phyloP scores from a whole-genome alignment of 225 moss, liverwort and hornwort species.

The Climacium dendroides region DNA sequence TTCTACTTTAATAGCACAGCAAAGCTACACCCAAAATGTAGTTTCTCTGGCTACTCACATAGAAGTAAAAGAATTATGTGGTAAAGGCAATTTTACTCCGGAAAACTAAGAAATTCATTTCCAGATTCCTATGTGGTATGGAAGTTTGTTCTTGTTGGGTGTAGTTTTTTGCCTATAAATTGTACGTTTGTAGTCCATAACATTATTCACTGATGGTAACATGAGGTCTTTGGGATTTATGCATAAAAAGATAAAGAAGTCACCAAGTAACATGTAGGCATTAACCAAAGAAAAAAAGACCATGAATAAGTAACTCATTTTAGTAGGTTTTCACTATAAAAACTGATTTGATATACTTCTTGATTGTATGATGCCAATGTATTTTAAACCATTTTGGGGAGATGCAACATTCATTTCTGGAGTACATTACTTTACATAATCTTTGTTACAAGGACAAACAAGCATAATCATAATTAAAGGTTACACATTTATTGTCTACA shows the following conservation, averaged over 20 bases:
- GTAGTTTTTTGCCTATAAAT: too few relatives aligned
- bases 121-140: rapidly evolving
- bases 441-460: rapidly evolving
- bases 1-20: background rate
- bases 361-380: background rate
- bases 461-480: rapidly evolving
- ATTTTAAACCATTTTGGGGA: rapidly evolving
- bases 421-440: background rate
- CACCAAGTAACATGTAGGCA: too few relatives aligned
- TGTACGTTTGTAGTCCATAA: background rate
- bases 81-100: rapidly evolving
- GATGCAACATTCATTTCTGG: rapidly evolving
- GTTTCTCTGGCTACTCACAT: rapidly evolving
- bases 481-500: rapidly evolving
- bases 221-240: rapidly evolving
- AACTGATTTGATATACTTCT: background rate
- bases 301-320: background rate
- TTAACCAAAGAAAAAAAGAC: rapidly evolving
- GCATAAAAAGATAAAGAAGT: background rate
- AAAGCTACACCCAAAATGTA: background rate
- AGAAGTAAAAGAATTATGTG: background rate
- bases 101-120: background rate
- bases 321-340: too few relatives aligned
- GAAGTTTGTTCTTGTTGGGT: background rate
- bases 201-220: rapidly evolving